These are phyloP conservation scores for Millerozyma acaciae DNA, from an alignment of 805 yeast species.

Conservation along the genomic window DNA sequence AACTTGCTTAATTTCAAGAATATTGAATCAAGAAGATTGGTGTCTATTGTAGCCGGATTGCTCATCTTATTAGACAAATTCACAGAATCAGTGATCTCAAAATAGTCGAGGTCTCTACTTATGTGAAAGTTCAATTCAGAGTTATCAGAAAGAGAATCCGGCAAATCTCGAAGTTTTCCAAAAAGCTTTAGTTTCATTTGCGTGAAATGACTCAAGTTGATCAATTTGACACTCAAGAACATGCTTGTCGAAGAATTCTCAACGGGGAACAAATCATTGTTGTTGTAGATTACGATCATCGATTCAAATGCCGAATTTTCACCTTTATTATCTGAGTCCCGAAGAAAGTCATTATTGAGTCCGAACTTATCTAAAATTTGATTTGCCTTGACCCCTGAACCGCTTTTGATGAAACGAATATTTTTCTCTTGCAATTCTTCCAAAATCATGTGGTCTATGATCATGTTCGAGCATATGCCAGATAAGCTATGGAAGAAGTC, in stretches of 20 bases:
- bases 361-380: constrained; percentile 15
- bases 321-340: constrained; percentile 2
- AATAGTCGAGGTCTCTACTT: constrained; percentile 17
- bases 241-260: constrained; percentile 30
- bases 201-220: constrained; percentile 16
- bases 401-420: constrained; percentile 32
- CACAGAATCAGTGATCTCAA: constrained; percentile 27
- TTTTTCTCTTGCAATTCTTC: constrained; percentile 44
- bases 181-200: constrained; percentile 22
- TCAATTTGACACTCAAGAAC: constrained; percentile 26
- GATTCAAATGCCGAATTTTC: constrained; percentile 18
- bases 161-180: constrained; percentile 24
- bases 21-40: constrained; percentile 18
- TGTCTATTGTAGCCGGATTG: constrained; percentile 10
- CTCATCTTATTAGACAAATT: constrained; percentile 23
- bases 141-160: constrained; percentile 15
- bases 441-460: constrained; percentile 49
- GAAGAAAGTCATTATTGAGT: constrained; percentile 6
- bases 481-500: constrained; percentile 37
- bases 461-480: constrained; percentile 42
- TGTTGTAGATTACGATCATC: constrained; percentile 20
- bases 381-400: constrained; percentile 8
- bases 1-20: constrained; percentile 29
- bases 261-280: constrained; percentile 29
- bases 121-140: constrained; percentile 18